Conservation (phyloP, 345 rosid genomes). For the Eucalyptus coolabah region DNA sequence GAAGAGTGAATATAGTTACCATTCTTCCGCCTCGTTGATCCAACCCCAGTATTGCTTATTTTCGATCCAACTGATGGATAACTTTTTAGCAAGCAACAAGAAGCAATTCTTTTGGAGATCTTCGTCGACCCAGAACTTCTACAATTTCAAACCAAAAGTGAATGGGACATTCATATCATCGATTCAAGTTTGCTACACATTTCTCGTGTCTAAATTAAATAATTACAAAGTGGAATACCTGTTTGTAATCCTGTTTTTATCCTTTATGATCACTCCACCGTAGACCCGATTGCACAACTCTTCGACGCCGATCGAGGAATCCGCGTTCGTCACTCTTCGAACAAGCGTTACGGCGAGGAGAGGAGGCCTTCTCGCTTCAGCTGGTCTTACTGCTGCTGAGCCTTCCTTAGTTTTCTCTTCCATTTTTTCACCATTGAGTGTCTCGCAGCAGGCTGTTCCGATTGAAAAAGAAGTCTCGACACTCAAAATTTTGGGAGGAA, state of each 20-base stretch:
- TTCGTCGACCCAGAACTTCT: not conserved
- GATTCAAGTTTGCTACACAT: not conserved
- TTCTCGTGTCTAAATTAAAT: not conserved
- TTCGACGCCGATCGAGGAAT: not conserved
- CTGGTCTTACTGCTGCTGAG: not conserved
- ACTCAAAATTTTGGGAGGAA: not conserved
- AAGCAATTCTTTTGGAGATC: not conserved
- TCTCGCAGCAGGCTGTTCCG: not conserved
- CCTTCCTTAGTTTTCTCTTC: too few species aligned
- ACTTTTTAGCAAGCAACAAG: not conserved
- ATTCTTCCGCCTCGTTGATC: not conserved
- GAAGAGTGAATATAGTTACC: not conserved
- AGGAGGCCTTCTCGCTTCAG: not conserved
- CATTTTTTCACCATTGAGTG: too few species aligned
- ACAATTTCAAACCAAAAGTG: not conserved
- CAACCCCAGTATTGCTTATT: not conserved
- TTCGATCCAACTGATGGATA: not conserved
- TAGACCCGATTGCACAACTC: not conserved
- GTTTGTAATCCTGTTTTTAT: too few species aligned
- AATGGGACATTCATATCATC: not conserved
- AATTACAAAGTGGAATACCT: not conserved
- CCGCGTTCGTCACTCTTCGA: not conserved
- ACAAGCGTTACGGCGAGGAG: not conserved
- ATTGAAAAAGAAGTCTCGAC: not conserved
- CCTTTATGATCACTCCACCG: not conserved